Base-by-base conservation (phyloP, 169 alveolate species). In the Fabrea salina region DNA sequence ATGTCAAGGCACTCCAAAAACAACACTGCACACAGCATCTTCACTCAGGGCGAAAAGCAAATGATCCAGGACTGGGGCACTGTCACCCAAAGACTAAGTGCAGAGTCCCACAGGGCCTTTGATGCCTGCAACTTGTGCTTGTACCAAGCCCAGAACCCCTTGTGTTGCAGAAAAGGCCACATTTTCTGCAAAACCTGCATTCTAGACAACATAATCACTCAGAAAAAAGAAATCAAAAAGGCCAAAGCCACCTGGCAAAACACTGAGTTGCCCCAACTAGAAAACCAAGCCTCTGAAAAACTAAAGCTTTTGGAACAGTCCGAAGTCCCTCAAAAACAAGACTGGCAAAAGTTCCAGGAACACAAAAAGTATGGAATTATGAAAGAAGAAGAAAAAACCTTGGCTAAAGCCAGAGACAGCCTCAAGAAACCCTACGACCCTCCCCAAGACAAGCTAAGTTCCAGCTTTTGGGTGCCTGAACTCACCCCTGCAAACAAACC, bases 1-100 rank as follows among this genome's bases (percentile, higher is more conserved):
- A 96, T 96, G 98, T 89, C 98, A 0, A 91, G 97, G 76, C 98
- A 94, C 79, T 93, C 97, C 57, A 96, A 94, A 83, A 93, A 94
- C 74, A 96, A 93, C 80, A 93, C 97, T 25, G 96, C 97, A 5
- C 86, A 84, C 44, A 87, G 96, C 50, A 90, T 96, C 27, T 96
- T 96, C 80, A 94, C 98, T 6, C 93, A 94, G 77, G 96, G 94
- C 61, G 98, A 96, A 78, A 87, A 96, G 80, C 80, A 90, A 83
- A 93, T 85, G 83, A 89, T 96, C 49, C 83, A 89, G 67, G 94
- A 91, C 37, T 95, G 89, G 82, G 96, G 97, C 7, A 93, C 98
- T 33, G 79, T 84, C 41, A 89, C 81, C 71, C 94, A 90, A 75
- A 89, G 97, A 79, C 82, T 97, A 51, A 98, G 98, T 77, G 70